A percentile compares a stretch with the other conserved stretches of the same genome.
These are phyloP conservation scores for Phlebiopsis gigantea DNA, from an alignment of 768 basidiomycete genomes.

Conservation along the genomic window DNA sequence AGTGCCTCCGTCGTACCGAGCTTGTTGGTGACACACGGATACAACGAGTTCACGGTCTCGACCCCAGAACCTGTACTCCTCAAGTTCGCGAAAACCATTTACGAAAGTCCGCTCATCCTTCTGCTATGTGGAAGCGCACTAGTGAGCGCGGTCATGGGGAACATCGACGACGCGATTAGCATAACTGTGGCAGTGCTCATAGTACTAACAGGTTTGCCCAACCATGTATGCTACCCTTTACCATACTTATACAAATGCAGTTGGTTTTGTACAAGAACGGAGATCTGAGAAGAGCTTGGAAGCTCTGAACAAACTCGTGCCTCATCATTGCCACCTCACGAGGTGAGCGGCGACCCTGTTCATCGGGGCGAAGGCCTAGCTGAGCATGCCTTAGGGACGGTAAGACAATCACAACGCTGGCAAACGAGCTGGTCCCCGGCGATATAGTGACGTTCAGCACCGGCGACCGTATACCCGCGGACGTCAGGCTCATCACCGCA, in stretches of 20 bases:
- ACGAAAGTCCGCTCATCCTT: slow-evolving; percentile 90
- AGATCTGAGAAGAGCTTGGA: slow-evolving; percentile 93
- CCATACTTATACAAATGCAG: slow-evolving; percentile 28
- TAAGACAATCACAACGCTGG: slow-evolving; percentile 73
- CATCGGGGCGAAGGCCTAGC: background rate
- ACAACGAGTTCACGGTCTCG: slow-evolving; percentile 91
- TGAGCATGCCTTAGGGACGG: slow-evolving; percentile 37
- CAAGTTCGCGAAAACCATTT: slow-evolving; percentile 94
- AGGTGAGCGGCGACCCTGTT: slow-evolving; percentile 34
- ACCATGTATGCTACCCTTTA: background rate
- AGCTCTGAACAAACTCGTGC: slow-evolving; percentile 93
- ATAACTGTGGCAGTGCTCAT: slow-evolving; percentile 91
- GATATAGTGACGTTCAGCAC: slow-evolving; percentile 87
- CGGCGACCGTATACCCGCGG: slow-evolving; percentile 92
- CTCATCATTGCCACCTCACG: slow-evolving; percentile 91
- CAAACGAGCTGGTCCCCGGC: slow-evolving; percentile 95
- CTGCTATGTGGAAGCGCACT: slow-evolving; percentile 86
- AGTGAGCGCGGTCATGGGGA: slow-evolving; percentile 92
- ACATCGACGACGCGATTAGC: slow-evolving; percentile 89
- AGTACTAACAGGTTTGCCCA: slow-evolving; percentile 78
- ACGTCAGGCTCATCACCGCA: slow-evolving; percentile 77
- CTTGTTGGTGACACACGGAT: slow-evolving; percentile 68
- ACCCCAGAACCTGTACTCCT: slow-evolving; percentile 73
- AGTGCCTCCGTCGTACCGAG: slow-evolving; percentile 54
- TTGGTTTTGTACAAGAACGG: slow-evolving; percentile 94